Base-by-base conservation (phyloP, 306 rosid species). In the Psophocarpus tetragonolobus region DNA sequence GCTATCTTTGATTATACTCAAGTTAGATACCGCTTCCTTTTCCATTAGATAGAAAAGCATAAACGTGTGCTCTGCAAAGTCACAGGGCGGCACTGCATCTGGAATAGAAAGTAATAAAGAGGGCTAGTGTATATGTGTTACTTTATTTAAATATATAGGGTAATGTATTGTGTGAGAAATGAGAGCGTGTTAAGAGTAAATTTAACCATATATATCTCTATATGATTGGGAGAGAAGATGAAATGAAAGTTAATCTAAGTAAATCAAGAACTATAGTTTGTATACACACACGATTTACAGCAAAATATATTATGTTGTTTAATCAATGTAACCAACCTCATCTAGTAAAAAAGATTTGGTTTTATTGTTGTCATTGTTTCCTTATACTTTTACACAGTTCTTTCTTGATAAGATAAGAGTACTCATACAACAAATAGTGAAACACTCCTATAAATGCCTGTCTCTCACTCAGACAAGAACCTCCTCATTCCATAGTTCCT, bases 1-100 rank as follows among this genome's bases (percentile, higher is more conserved):
- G 76, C 76, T 33, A 77, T 65, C 83, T 82, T 77, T 77, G 79
- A 33, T 82, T 72, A 65, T 35, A 82, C 82, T 82, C 83, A 71
- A 44, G 30, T 64, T 44, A 82, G 79, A 82, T 82, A 21, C 85
- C 51, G n/a, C 50, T 71, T 79, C 78, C 50, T 62, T 76, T 77
- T 75, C 33, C 66, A 64, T 35, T 64, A 33, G 60, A 64, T 73
- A 48, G 51, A 83, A 65, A 77, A 78, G 62, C 72, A 44, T 56
- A 65, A 77, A 77, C 32, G 79, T 71, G 71, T 71, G 58, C 58
- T 48, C 53, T 63, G 51, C 78, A 70, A 51, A 76, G 82, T 82
- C 82, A 68, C 72, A 76, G 23, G 62, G 68, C 45, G 24, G 77
- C 51, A 35, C 8, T 60, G 72, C 13, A 15, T 30, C 51, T 70